Base-by-base conservation (phyloP, 352 stramenopile species). In the Phytopythium vexans region DNA sequence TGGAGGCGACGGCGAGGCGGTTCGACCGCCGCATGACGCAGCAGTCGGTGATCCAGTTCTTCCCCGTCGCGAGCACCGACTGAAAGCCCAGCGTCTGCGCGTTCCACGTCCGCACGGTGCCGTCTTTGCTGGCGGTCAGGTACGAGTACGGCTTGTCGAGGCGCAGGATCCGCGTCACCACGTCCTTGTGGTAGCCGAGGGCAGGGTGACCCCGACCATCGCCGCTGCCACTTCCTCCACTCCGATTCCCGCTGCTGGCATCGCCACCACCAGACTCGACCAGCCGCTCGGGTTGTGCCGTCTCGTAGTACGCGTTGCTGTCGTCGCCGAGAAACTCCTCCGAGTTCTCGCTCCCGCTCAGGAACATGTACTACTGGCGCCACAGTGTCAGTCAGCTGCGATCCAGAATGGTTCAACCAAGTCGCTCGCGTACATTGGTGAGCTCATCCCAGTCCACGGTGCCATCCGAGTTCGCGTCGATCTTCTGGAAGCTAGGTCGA, bases 361-460 rank as follows among this genome's bases (percentile, higher is more conserved):
- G 71, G 48, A 91, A 91, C 81, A 91, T 89, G 41, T 90, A 88
- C 80, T 90, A 70, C 34, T 58, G 48, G 41, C 44, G 14, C 12
- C 16, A 47, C 32, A 65, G 6, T 12, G 21, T 34, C 21, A 35
- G 52, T 40, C 31, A 54, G 16, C n/a, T 21, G 12, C 0, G 10
- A 15, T 41, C 47, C 53, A 50, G 43, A 43, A 31, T n/a, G 4
- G 8, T 14, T 9, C 15, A 4, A 40, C 36, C 32, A 5, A 21
- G 3, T 21, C 27, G 35, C 44, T 36, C 36, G 54, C 54, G 54
- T 60, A 89, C 81, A 56, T 90, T 92, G 3, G 87, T 96, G 41
- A 96, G 83, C 56, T 96, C 87, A 55, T 95, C 87, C 87, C 87
- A 96, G 57, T 94, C 85, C 21, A 96, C 84, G 1, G 77, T 90